Base-by-base conservation (phyloP, 1,284 basidiomycete genomes). In the Cryptococcus sp. region DNA sequence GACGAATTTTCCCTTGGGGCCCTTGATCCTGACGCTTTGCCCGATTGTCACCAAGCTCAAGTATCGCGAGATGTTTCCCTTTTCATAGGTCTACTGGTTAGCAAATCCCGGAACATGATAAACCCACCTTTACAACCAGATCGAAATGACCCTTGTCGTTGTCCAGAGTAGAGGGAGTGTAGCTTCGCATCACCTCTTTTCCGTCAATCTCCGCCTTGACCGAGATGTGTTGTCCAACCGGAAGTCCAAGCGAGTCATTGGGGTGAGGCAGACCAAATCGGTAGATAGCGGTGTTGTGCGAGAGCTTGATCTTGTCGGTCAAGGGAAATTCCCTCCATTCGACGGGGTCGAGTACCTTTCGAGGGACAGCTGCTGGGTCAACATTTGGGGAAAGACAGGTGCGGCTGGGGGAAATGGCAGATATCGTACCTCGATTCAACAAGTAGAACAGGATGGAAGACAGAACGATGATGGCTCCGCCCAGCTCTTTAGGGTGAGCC, bases 281-380 rank as follows among this genome's bases (percentile, higher is more conserved):
- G 78, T 97, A 97, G 87, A 92, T 79, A 52, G 92, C 91, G 44
- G 92, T 95, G 76, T 98, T 98, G 56, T 86, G 86, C n/a, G 92
- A 95, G 52, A 97, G 78, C 59, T 82, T 76, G 43, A 82, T 84
- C 75, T 93, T 95, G 63, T 87, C 79, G 53, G 78, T 75, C 48
- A 98, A 81, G 42, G 84, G 80, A 76, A 88, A 97, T 53, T 85
- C 77, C 66, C 87, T 81, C 85, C 88, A 98, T 51, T 73, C 70
- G 41, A 65, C 57, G 4, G 66, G 61, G 48, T 70, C 63, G 25
- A 71, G 62, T 6, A 71, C 66, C 37, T 54, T 47, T 19, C 34
- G 50, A 3, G 49, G 52, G 24, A 38, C 12, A 28, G 28, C 43
- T 41, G 44, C 22, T 24, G 31, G 6, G 21, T 28, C 28, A 39